These are phyloP conservation scores for Daldinia decipiens DNA, from an alignment of 495 filamentous ascomycete genomes.

Conservation along the genomic window DNA sequence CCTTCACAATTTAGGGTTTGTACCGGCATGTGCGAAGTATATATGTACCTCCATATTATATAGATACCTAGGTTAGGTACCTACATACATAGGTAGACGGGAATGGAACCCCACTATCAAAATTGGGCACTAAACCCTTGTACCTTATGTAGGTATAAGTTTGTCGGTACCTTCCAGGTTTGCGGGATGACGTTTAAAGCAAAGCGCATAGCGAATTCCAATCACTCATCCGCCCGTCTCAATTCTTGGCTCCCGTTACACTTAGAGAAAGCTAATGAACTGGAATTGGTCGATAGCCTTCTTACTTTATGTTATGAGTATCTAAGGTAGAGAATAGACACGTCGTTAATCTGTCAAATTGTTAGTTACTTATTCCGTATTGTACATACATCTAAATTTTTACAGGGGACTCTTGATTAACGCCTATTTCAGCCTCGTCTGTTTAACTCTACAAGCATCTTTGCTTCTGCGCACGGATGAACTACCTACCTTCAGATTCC, in stretches of 20 bases:
- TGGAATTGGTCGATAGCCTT: not conserved
- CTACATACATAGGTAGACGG: no score
- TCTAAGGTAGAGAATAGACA: not conserved
- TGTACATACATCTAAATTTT: no score
- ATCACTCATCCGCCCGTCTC: conserved; percentile 1
- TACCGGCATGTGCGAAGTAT: not conserved
- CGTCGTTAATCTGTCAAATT: not conserved
- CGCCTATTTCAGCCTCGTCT: not conserved
- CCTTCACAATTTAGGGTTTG: not conserved
- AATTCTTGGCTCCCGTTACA: conserved; percentile 6
- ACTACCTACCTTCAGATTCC: not conserved
- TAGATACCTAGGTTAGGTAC: no score
- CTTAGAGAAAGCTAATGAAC: not conserved
- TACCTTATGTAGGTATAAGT: no score
- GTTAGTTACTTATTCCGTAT: no score
- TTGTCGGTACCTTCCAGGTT: not conserved
- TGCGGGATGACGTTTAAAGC: conserved; percentile 6
- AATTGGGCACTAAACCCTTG: not conserved
- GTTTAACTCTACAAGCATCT: not conserved
- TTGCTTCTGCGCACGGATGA: not conserved
- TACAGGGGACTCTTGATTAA: conserved; percentile 1
- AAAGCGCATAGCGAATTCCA: conserved; percentile 7
- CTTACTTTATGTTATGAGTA: not conserved
- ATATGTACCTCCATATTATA: not conserved
- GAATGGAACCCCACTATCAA: conserved; percentile 9